A percentile compares a stretch with the other conserved stretches of the same genome.
phyloP scores from a whole-genome alignment of 495 filamentous ascomycete species.

The Ascobolus immersus region DNA sequence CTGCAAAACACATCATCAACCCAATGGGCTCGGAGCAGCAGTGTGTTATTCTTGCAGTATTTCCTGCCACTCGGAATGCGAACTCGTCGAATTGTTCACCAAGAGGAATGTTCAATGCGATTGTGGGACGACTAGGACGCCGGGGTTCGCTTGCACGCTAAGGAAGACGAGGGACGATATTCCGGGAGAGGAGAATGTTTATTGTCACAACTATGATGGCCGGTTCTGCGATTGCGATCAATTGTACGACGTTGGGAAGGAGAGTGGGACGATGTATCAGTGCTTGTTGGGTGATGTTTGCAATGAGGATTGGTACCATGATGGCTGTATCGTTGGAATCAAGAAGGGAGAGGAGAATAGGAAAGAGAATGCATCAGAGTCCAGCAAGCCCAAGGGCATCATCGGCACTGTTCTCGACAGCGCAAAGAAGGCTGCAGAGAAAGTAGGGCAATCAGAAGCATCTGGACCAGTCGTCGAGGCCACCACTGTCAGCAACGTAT shows the following conservation, averaged over 20 bases:
- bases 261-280: constrained; percentile 98
- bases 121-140: constrained; percentile 69
- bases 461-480: background rate
- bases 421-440: background rate
- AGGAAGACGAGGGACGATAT: constrained; percentile 49
- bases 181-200: constrained; percentile 54
- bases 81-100: constrained; percentile 81
- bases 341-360: constrained; percentile 13
- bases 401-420: background rate
- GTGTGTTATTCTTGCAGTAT: constrained; percentile 95
- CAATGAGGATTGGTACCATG: constrained; percentile 98
- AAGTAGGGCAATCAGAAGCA: background rate
- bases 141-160: constrained; percentile 34
- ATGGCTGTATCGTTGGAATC: constrained; percentile 67
- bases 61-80: constrained; percentile 85
- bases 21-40: constrained; percentile 28
- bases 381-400: constrained; percentile 2
- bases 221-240: constrained; percentile 75
- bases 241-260: constrained; percentile 57
- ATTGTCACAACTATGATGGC: constrained; percentile 87
- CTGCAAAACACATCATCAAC: background rate
- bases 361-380: constrained; percentile 4
- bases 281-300: constrained; percentile 69
- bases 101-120: constrained; percentile 93
- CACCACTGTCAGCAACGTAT: background rate